These are phyloP conservation scores for Phytophthora syringae DNA, from an alignment of 352 stramenopile genomes.

Conservation along the genomic window DNA sequence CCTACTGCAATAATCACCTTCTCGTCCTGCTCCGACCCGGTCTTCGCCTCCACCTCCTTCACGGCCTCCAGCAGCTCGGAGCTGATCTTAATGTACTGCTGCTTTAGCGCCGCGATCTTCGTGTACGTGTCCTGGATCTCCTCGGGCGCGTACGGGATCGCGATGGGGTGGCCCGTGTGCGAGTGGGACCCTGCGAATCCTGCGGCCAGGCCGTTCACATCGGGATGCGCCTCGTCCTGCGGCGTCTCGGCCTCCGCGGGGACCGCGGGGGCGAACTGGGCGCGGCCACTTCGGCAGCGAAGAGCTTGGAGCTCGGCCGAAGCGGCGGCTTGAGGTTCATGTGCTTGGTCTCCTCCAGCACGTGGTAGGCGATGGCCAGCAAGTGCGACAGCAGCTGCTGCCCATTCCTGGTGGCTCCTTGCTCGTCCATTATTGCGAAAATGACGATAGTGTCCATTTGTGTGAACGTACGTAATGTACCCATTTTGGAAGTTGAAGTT, in stretches of 20 bases:
- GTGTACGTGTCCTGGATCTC: constrained; percentile 90
- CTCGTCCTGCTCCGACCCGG: constrained; percentile 15
- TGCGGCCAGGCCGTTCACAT: constrained; percentile 57
- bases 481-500: constrained; percentile 16
- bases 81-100: constrained; percentile 81
- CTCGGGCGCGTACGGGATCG: constrained; percentile 78
- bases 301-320: constrained; percentile 80
- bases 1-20: constrained; percentile 16
- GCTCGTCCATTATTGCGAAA: constrained; percentile 33
- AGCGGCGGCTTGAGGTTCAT: constrained; percentile 87
- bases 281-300: constrained; percentile 51
- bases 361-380: constrained; percentile 75
- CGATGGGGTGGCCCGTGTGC: constrained; percentile 43
- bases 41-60: constrained; percentile 54
- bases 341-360: constrained; percentile 84
- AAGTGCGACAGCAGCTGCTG: constrained; percentile 71
- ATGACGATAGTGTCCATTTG: not conserved
- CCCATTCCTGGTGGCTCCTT: constrained; percentile 42
- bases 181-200: constrained; percentile 38
- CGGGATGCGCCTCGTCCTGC: constrained; percentile 48
- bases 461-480: not conserved
- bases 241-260: constrained; percentile 40
- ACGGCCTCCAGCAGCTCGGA: constrained; percentile 63
- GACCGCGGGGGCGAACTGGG: constrained; percentile 39
- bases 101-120: constrained; percentile 80